Percentiles rank a stretch among this genome's conserved stretches.
Conservation (phyloP, 306 rosid species). For the Erythrophleum fordii region DNA sequence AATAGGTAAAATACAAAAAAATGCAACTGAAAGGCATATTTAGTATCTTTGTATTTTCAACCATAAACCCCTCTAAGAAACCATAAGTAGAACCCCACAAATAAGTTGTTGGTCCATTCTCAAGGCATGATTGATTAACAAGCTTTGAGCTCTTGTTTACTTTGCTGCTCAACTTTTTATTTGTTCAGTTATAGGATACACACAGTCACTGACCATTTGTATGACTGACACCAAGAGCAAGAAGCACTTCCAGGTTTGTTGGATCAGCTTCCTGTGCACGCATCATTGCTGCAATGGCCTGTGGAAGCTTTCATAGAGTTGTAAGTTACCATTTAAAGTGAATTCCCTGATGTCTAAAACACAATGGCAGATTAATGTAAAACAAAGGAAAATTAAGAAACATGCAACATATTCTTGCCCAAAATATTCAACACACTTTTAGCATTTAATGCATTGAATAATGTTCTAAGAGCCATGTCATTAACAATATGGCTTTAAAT, state of each 20-base stretch:
- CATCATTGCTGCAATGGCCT: slow-evolving; percentile 99
- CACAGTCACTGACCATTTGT: slow-evolving; percentile 81
- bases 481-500: not conserved
- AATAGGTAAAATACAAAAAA: not conserved
- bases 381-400: slow-evolving; percentile 22
- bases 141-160: slow-evolving; percentile 25
- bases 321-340: slow-evolving; percentile 32
- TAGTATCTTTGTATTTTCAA: slow-evolving; percentile 21
- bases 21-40: slow-evolving; percentile 21
- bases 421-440: not conserved
- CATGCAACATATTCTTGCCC: not conserved
- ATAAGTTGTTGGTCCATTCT: slow-evolving; percentile 1
- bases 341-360: not conserved
- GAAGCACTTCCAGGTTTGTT: slow-evolving; percentile 96
- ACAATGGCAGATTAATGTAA: not conserved
- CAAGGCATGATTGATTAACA: slow-evolving; percentile 23
- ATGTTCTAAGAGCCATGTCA: not conserved
- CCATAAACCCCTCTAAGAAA: slow-evolving; percentile 5
- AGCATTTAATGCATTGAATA: not conserved
- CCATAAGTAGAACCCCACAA: not conserved
- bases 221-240: slow-evolving; percentile 99
- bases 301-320: slow-evolving; percentile 34
- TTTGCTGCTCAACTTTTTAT: slow-evolving; percentile 16
- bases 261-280: slow-evolving; percentile 97
- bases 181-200: slow-evolving; percentile 2